Evolutionary conservation across 2,329 filamentous ascomycete genomes (phyloP), one percentile per base, ranked within the genome.

Genomic region (Cytospora mali): DNA sequence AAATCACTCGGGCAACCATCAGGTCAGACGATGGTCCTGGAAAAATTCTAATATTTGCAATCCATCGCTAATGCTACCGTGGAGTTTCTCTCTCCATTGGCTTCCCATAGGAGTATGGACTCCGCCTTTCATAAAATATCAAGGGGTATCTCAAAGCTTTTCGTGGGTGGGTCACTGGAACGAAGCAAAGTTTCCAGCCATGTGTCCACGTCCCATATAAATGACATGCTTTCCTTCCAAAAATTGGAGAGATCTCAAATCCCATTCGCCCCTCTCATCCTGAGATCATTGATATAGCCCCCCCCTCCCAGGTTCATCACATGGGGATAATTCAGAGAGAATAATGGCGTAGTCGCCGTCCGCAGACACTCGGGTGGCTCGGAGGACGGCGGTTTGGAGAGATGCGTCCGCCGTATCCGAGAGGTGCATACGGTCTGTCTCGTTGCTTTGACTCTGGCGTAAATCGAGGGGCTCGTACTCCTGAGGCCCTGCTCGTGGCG

Each of bases 131-230:
- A 28, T 7, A 27, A 33, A 54, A 28, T 28, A 33, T 11, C 50
- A 55, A 49, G 58, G n/a, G 57, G 58, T 60, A 60, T 60, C 58
- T 49, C 28, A n/a, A 60, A 25, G 21, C 27, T 23, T 54, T 4
- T 27, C 39, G 33, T 23, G 21, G 2, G 3, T 33, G 16, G 23
- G 42, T 46, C n/a, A 27, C 31, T 54, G n/a, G n/a, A 60, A 25
- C 28, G 33, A 35, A 60, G n/a, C 23, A 27, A 42, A 42, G 11
- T 42, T 35, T 48, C 35, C 54, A 33, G 16, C 23, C 16, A 29
- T 23, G 16, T 35, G 18, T 4, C 58, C 50, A 14, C 9, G 35
- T 54, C 23, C 58, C 58, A 60, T 14, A 33, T 48, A 25, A 54
- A 33, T 51, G 56, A 42, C 16, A 6, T 33, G 9, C 10, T 33